Evolutionary conservation across 345 rosid species (phyloP), one percentile per base, ranked within the genome.

Genomic region (Euphorbia pulcherrima): DNA sequence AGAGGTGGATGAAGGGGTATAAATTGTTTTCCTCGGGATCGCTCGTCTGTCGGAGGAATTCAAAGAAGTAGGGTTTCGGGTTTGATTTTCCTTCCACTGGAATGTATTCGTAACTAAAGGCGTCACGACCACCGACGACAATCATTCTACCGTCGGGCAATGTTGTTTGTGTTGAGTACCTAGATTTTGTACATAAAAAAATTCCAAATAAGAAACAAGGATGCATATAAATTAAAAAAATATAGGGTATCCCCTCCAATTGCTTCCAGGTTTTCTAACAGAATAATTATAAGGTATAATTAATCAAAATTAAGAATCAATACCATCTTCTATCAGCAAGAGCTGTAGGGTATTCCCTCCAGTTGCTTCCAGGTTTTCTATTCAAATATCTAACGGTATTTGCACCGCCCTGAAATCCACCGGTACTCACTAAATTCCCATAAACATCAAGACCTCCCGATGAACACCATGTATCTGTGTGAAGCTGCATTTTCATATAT

Each of bases 391-490:
- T 80, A 7, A 78, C 92, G 0, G 96, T 88, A 62, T 81, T 82
- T 17, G 85, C 86, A 28, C 99, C 99, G 12, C 77, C 81, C 21
- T 65, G 74, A 11, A 54, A 87, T 5, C 99, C 99, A 35, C 99
- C 99, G 0, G 96, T 88, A 61, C 96, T 78, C 35, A 91, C 85
- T 20, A 94, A 57, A 26, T 85, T 83, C 2, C 99, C 97, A 21
- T 94, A 84, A 5, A 71, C 5, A 0, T 82, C 76, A 9, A 94
- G 80, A 30, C 95, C 97, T 63, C 99, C 99, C 0, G 97, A 94
- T 13, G 99, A 94, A 65, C 99, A 94, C 99, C 99, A 94, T 14
- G 99, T 90, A 65, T 94, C 99, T 0, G 88, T 85, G 21, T 70
- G 9, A 17, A 88, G 81, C 97, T 88, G 72, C 58, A 20, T 27